phyloP scores from a whole-genome alignment of 108 stramenopile species.

The Aureococcus anophagefferens region DNA sequence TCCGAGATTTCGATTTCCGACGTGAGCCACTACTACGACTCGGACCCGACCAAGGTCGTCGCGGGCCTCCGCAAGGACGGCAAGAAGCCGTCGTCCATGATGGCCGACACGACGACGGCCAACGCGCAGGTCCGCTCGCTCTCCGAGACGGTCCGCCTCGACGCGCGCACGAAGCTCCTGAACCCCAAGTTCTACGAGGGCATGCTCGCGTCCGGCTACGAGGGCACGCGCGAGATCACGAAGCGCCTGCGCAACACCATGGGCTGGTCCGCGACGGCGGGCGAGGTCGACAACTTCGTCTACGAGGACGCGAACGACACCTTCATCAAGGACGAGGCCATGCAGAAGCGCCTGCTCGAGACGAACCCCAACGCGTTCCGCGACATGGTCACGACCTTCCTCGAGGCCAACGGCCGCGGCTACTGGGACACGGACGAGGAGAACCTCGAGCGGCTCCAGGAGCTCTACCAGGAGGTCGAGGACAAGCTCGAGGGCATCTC shows the following conservation, averaged over 20 bases:
- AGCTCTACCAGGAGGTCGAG: conserved; percentile 92
- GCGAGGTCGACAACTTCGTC: conserved; percentile 95
- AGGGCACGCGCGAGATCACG: conserved; percentile 91
- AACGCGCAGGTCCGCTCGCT: conserved; percentile 89
- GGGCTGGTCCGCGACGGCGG: conserved; percentile 94
- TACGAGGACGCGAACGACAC: conserved; percentile 91
- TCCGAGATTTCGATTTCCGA: conserved; percentile 91
- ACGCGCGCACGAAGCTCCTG: conserved; percentile 91
- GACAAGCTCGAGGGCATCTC: conserved; percentile 91
- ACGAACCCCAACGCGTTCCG: conserved; percentile 93
- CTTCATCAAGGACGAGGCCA: conserved; percentile 87
- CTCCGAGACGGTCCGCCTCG: conserved; percentile 85
- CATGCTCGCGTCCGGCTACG: conserved; percentile 90
- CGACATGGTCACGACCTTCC: conserved; percentile 90
- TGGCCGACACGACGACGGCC: conserved; percentile 95
- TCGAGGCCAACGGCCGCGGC: conserved; percentile 91
- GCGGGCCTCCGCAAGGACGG: conserved; percentile 85
- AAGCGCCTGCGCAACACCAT: conserved; percentile 94
- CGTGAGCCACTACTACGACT: conserved; percentile 93
- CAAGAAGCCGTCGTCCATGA: conserved; percentile 86
- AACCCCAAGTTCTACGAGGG: conserved; percentile 97
- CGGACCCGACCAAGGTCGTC: conserved; percentile 94
- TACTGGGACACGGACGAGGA: conserved; percentile 87
- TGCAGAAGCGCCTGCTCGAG: conserved; percentile 82
- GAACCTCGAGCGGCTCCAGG: conserved; percentile 85